These are phyloP conservation scores for Collybia sp. DNA, from an alignment of 768 basidiomycete species.

Conservation along the genomic window DNA sequence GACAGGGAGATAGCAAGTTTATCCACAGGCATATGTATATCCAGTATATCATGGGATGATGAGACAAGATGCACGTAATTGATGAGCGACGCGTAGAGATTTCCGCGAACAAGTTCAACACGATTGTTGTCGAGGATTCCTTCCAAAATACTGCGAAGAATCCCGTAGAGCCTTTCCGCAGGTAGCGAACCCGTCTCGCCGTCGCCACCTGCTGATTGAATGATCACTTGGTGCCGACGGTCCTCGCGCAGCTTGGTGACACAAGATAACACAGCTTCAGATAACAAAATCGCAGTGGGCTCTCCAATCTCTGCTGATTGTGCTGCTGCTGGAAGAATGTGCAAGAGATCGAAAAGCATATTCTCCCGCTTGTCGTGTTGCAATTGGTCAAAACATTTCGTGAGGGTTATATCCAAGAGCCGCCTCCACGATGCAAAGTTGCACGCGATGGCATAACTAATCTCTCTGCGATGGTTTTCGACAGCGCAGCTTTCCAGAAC, in stretches of 20 bases:
- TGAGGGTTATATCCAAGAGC: conserved; percentile 78
- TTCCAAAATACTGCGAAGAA: conserved; percentile 72
- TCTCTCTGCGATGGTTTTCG: conserved; percentile 85
- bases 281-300: conserved; percentile 74
- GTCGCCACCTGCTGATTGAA: conserved; percentile 63
- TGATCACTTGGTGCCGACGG: conserved; percentile 59
- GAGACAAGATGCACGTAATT: conserved; percentile 84
- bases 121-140: conserved; percentile 73
- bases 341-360: conserved; percentile 86
- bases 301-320: conserved; percentile 62
- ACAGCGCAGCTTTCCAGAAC: conserved; percentile 80
- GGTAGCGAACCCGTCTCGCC: conserved; percentile 67
- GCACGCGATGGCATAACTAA: conserved; percentile 62
- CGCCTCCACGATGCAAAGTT: conserved; percentile 85
- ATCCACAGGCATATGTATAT: background rate
- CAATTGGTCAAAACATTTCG: conserved; percentile 81
- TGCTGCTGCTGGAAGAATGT: conserved; percentile 70
- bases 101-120: conserved; percentile 85
- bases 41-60: conserved; percentile 20
- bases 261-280: conserved; percentile 75
- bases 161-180: conserved; percentile 69
- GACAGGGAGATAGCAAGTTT: conserved; percentile 22
- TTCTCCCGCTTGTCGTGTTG: conserved; percentile 81
- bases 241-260: conserved; percentile 90
- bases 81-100: conserved; percentile 88